Base-by-base conservation (phyloP, 2,329 filamentous ascomycete species). In the Ciborinia camelliae region DNA sequence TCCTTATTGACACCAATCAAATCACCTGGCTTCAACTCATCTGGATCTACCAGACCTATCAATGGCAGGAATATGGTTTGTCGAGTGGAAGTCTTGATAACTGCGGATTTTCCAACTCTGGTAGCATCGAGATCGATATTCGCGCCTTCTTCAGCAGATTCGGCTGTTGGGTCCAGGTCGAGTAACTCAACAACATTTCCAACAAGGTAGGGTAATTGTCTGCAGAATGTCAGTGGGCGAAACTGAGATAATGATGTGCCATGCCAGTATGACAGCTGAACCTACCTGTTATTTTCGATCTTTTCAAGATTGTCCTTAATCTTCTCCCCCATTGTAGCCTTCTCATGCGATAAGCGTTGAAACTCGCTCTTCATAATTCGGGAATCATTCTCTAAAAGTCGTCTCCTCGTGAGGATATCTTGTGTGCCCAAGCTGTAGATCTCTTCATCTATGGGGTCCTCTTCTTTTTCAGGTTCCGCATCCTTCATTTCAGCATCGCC, bases 261-360 rank as follows among this genome's bases (percentile, higher is more conserved):
- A 35, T 57, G 53, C 52, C 15, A 35, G 30, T 39, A 54, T 14
- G 30, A n/a, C 30, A 23, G 26, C 30, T 60, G 37, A 53, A 72
- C 83, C 71, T 81, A 96, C 93, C 92, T 87, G 82, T 99, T 99
- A 80, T 99, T 98, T 71, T 96, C 93, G 75, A 99, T 99, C 86
- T 99, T 99, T 72, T 99, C 96, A 74, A 91, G 81, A 75, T 99
- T 99, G 77, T 99, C 95, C 84, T 97, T 98, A 79, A 99, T 98
- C 83, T 97, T 98, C 79, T 98, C 94, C 65, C 88, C 88, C 95
- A 99, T 99, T 57, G 91, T 89, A 58, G 90, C 87, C 81, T 97
- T 97, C 81, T 99, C 95, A 75, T 99, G 95, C 73, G 90, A 90
- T 80, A 99, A 83, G 72, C 95, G 89, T 76, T 97, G 93, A 73